Evolutionary conservation across 139 green algal species (phyloP), one percentile per base, ranked within the genome.

Genomic region (Picochlorum costavermella): DNA sequence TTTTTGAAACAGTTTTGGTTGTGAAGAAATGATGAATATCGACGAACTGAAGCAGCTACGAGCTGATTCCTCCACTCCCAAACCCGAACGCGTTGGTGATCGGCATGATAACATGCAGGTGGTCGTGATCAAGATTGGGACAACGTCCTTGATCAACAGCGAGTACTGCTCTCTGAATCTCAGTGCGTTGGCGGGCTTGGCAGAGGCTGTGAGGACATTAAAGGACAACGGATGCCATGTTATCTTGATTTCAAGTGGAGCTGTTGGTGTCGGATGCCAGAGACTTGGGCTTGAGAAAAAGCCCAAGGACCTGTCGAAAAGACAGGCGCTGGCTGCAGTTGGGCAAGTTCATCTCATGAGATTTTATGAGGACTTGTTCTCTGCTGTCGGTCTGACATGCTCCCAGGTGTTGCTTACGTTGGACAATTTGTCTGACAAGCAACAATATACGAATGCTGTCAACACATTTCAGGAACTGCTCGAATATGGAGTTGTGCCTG

Each of bases 351-450:
- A 95, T 64, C 83, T 98, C 6, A 96, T 98, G 87, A 79, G 84
- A n/a, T 92, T 86, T 73, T 98, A 96, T 67, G 81, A 95, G 50
- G 86, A 97, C 71, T 85, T 96, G 45, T 82, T 97, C 60, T 44
- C 51, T 2, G 81, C 91, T 1, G 67, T 95, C 2, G 86, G 84
- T 25, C 61, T 95, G 75, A 83, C 69, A 9, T 91, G 82, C 58
- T 79, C 84, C 6, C 90, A 96, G 71, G 90, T 97, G 53, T 73
- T 97, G 57, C 77, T 97, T 17, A 96, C 90, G 11, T 70, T 93
- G 62, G 89, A 95, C 65, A 96, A 95, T 72, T 72, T 97, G 43
- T 80, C 83, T 16, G 81, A 87, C 40, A 75, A 84, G 13, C 68
- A 60, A 16, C 88, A 94, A 73, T 98, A 94, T 79, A 60, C 90